Percentiles rank a stretch among this genome's conserved stretches.
Evolutionary conservation across 345 rosid genomes (phyloP).

Genomic region (Arabidopsis arenosa): DNA sequence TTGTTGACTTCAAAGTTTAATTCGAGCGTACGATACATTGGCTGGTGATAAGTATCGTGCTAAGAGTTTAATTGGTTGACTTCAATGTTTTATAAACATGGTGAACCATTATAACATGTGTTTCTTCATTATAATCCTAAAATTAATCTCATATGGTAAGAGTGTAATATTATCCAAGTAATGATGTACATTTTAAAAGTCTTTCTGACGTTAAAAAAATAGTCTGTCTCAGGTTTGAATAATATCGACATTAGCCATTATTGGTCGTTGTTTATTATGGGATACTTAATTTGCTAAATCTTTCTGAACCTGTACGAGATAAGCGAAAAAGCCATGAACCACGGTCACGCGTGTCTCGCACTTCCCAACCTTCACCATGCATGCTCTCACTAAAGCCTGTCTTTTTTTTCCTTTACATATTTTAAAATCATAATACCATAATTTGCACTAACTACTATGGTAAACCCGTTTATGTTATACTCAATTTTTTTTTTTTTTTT

Average conservation of each 20-base stretch:
- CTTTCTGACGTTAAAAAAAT: neutral
- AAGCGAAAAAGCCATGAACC: constrained; percentile 38
- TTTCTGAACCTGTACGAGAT: constrained; percentile 26
- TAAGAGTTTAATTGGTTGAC: constrained; percentile 1
- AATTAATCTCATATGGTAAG: constrained; percentile 4
- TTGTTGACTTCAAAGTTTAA: constrained; percentile 14
- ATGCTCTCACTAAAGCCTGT: constrained; percentile 38
- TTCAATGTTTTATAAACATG: neutral
- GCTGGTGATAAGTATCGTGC: constrained; percentile 20
- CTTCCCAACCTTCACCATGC: constrained; percentile 37
- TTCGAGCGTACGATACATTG: constrained; percentile 1
- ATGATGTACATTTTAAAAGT: neutral
- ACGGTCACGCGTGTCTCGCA: constrained; percentile 49
- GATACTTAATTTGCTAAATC: constrained; percentile 7
- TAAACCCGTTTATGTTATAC: neutral
- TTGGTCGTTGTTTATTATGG: constrained; percentile 14
- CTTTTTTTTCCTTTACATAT: neutral
- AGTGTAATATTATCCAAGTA: constrained; percentile 6
- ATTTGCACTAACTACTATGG: neutral
- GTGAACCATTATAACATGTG: neutral
- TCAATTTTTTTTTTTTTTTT: neutral
- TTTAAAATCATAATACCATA: neutral
- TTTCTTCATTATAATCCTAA: neutral
- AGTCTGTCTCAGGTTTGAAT: constrained; percentile 1
- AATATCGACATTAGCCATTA: neutral